Base-by-base conservation (phyloP, 768 basidiomycete species). In the Vishniacozyma victoriae region DNA sequence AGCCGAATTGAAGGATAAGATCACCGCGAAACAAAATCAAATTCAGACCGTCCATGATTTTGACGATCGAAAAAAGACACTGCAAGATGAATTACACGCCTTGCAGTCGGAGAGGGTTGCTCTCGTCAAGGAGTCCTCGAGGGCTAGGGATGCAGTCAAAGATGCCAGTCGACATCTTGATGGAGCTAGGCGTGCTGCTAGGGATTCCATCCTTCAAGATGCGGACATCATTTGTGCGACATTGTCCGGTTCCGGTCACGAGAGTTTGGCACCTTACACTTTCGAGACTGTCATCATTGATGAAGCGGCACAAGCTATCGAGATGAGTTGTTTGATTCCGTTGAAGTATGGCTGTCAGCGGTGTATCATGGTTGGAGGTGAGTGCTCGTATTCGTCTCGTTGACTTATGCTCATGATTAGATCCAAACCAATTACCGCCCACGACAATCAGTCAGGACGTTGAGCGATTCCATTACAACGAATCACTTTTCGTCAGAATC, bases 271-370 rank as follows among this genome's bases (percentile, higher is more conserved):
- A 48, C 59, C 72, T 1, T 80, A 87, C 54, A 85, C 92, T 43
- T 96, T 96, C 66, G 92, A 95, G 59, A 87, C 93, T 73, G 80
- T 99, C 59, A 83, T 99, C 69, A 93, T 99, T 51, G 95, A 99
- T 64, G 95, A 99, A 72, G 95, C 95, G 1, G 93, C 93, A 1
- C 95, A 99, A 72, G 85, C 92, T 14, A 85, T 96, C 39, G 95
- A 99, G 71, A 77, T 96, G 35, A 90, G 87, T 55, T 88, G 93
- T 6, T 73, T 99, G 52, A 97, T 99, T 49, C 95, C 95, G 31
- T 76, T 99, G 54, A 95, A 87, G 70, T 96, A 89, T 72, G 79
- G 78, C 23, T 86, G 83, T 55, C 78, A 77, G 43, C 80, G 82
- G 24, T 95, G 89, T 64, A 81, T 97, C 48, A 83, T 99, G 82